These are phyloP conservation scores for Catenaria anguillulae DNA, from an alignment of 371 early-diverging fungal genomes.

Conservation along the genomic window DNA sequence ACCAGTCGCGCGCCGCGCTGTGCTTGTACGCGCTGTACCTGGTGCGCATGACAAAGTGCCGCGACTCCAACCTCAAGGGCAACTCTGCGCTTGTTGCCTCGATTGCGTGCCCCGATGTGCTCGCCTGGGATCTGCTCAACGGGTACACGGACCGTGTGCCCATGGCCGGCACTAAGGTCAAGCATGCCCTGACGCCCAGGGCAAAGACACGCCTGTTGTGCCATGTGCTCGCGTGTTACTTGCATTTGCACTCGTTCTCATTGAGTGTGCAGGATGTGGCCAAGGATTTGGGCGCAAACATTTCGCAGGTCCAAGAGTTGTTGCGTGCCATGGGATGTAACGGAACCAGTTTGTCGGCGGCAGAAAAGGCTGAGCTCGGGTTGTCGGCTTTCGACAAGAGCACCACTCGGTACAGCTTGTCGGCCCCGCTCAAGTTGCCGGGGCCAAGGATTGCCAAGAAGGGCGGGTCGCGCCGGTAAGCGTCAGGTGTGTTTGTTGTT, in stretches of 20 bases:
- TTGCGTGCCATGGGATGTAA: background rate
- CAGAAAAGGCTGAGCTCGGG: background rate
- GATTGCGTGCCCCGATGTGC: background rate
- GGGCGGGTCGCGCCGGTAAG: too few species aligned
- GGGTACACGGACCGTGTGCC: background rate
- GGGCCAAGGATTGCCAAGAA: too few species aligned
- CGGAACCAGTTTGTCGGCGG: background rate
- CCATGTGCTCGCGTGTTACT: background rate
- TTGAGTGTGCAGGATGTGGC: background rate
- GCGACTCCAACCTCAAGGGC: background rate
- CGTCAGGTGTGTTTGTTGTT: too few species aligned
- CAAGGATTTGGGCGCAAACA: background rate
- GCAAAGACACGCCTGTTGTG: background rate
- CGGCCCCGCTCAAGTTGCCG: background rate
- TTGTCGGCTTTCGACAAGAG: background rate
- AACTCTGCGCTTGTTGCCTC: background rate
- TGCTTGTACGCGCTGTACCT: background rate
- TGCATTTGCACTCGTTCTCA: background rate
- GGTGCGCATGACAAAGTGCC: background rate
- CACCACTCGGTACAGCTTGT: background rate
- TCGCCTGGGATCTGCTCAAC: background rate
- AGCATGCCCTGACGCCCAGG: background rate
- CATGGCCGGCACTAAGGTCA: background rate
- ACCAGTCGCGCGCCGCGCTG: background rate
- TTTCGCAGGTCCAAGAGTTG: background rate